phyloP scores from a whole-genome alignment of 495 filamentous ascomycete genomes.

The Neurospora discreta region DNA sequence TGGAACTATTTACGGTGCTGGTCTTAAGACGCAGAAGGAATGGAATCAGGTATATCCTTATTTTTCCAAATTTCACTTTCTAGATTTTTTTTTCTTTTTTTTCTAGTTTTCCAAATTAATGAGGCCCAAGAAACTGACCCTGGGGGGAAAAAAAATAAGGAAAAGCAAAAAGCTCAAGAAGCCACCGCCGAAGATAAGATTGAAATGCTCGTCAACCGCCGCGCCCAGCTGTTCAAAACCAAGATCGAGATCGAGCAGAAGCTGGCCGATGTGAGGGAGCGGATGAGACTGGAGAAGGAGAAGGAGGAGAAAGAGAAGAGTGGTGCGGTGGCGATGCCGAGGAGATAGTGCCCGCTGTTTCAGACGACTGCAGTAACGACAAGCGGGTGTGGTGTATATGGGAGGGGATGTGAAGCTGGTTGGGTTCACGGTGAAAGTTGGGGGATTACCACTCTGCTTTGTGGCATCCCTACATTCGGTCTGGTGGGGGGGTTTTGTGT shows the following conservation, averaged over 20 bases:
- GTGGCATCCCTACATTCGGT: not conserved
- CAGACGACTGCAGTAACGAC: not conserved
- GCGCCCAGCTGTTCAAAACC: conserved; percentile 20
- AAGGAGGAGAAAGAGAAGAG: not conserved
- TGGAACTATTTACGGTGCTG: conserved; percentile 46
- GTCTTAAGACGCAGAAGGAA: conserved; percentile 44
- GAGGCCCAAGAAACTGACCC: too few relatives aligned
- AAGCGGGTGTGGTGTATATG: too few relatives aligned
- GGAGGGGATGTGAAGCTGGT: not conserved
- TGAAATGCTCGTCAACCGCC: conserved; percentile 23
- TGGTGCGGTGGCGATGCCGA: not conserved
- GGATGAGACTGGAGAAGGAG: conserved; percentile 11
- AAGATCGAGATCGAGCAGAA: conserved; percentile 26
- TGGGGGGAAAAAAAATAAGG: conserved; percentile 9
- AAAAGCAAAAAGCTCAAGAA: conserved; percentile 22
- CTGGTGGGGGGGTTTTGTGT: not conserved
- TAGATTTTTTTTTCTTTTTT: too few relatives aligned
- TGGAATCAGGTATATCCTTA: conserved; percentile 16
- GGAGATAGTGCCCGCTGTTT: not conserved
- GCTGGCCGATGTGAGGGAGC: conserved; percentile 20
- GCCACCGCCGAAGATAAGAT: conserved; percentile 25
- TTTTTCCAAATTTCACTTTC: too few relatives aligned
- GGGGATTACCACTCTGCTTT: not conserved
- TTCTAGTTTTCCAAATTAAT: too few relatives aligned
- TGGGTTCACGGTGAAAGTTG: not conserved